These are phyloP conservation scores for Asclepias syriaca DNA, from an alignment of 257 asterid species.

Conservation along the genomic window DNA sequence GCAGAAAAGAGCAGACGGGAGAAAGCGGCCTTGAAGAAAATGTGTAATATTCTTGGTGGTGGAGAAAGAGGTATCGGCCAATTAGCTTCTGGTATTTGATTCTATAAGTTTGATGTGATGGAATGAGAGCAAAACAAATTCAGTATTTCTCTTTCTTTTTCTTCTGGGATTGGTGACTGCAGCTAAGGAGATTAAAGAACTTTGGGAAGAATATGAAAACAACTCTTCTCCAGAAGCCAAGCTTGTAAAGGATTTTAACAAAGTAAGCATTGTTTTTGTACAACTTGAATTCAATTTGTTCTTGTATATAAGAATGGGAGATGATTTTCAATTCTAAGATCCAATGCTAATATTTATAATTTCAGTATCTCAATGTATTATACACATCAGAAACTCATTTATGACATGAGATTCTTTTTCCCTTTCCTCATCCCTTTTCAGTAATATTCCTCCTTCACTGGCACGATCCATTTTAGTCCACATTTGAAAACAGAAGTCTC, in stretches of 20 bases:
- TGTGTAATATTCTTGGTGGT: constrained; percentile 93
- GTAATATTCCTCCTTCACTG: too few species aligned
- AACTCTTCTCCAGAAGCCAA: constrained; percentile 88
- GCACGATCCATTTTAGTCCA: too few species aligned
- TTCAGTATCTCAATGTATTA: too few species aligned
- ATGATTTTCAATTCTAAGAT: too few species aligned
- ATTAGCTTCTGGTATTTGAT: constrained; percentile 6
- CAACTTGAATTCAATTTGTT: neutral
- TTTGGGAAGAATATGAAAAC: constrained; percentile 93
- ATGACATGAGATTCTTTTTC: too few species aligned
- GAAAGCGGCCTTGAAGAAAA: constrained; percentile 75
- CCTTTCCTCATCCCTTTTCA: too few species aligned
- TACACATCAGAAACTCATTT: too few species aligned
- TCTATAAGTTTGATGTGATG: neutral
- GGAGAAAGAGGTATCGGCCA: constrained; percentile 69
- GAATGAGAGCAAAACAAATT: neutral
- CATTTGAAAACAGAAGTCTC: neutral
- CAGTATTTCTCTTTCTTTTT: constrained; percentile 4
- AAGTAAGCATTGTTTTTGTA: constrained; percentile 38
- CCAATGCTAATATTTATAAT: too few species aligned
- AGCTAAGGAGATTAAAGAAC: constrained; percentile 92
- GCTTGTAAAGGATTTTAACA: constrained; percentile 94
- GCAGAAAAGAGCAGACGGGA: constrained; percentile 79
- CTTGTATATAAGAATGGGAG: neutral
- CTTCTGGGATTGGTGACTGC: constrained; percentile 19